A percentile compares a stretch with the other conserved stretches of the same genome.
These are phyloP conservation scores for Erysimum pusillum DNA, from an alignment of 441 rosid species.

Conservation along the genomic window DNA sequence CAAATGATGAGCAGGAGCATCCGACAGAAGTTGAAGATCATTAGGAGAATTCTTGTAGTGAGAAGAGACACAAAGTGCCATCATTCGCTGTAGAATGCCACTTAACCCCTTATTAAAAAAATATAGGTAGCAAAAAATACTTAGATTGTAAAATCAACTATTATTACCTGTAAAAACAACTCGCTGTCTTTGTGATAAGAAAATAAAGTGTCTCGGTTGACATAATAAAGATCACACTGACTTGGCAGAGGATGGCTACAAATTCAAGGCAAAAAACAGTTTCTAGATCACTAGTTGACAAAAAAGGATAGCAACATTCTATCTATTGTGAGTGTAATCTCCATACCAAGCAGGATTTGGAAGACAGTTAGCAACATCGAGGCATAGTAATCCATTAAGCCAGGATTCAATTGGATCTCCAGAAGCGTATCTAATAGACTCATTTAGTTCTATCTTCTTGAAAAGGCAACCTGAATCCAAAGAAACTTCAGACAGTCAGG, in stretches of 20 bases:
- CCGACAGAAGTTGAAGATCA: conserved; percentile 96
- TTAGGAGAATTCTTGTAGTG: conserved; percentile 99
- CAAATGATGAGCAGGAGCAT: conserved; percentile 99
- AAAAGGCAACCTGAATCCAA: conserved; percentile 77
- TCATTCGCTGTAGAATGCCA: conserved; percentile 82
- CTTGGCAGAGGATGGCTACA: conserved; percentile 71
- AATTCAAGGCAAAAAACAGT: conserved; percentile 17
- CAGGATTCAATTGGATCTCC: conserved; percentile 96
- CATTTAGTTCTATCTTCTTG: conserved; percentile 87
- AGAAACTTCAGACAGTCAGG: conserved; percentile 38
- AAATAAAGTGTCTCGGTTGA: conserved; percentile 93
- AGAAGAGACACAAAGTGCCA: conserved; percentile 97
- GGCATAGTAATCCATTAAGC: conserved; percentile 90
- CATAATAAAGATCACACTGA: conserved; percentile 95
- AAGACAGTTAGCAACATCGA: conserved; percentile 80
- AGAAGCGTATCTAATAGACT: conserved; percentile 93
- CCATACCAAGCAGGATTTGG: conserved; percentile 69
- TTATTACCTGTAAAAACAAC: conserved; percentile 86
- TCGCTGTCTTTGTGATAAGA: conserved; percentile 97
- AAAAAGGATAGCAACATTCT: conserved; percentile 6
- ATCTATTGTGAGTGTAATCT: not conserved
- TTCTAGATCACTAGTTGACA: conserved; percentile 12
- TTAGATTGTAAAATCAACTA: conserved; percentile 14
- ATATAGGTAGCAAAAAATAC: conserved; percentile 11
- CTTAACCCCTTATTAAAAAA: conserved; percentile 36